A percentile compares a stretch with the other conserved stretches of the same genome.
These are phyloP conservation scores for Arachnopeziza araneosa DNA, from an alignment of 2,329 filamentous ascomycete genomes.

Conservation along the genomic window DNA sequence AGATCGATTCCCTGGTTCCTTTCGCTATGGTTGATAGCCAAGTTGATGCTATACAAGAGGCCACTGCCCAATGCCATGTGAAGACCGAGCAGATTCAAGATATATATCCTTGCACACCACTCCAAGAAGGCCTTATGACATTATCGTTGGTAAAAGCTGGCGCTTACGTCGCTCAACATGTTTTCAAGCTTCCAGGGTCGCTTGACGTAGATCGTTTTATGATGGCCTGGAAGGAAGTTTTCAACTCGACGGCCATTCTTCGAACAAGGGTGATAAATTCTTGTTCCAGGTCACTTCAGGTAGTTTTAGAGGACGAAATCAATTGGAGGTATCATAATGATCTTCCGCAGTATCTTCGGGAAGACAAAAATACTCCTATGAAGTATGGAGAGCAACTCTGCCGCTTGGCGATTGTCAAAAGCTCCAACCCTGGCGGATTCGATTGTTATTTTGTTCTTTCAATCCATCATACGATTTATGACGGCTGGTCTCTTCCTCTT, in stretches of 20 bases:
- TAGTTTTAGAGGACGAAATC: neutral
- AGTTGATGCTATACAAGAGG: neutral
- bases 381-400: neutral
- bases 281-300: neutral
- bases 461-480: neutral
- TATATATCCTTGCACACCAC: constrained; percentile 16
- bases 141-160: constrained; percentile 28
- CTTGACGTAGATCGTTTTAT: constrained; percentile 18
- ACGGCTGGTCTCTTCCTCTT: too few relatives aligned
- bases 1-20: too few relatives aligned
- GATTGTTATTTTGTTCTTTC: too few relatives aligned
- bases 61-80: constrained; percentile 17
- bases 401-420: neutral
- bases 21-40: too few relatives aligned
- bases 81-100: constrained; percentile 8
- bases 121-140: constrained; percentile 25
- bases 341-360: neutral
- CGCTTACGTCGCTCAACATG: constrained; percentile 30
- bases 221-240: constrained; percentile 23
- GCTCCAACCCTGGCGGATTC: neutral
- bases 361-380: neutral
- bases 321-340: too few relatives aligned
- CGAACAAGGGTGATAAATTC: constrained; percentile 22
- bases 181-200: constrained; percentile 13
- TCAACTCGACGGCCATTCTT: constrained; percentile 25